Conservation (phyloP, 2,329 filamentous ascomycete species). For the Sclerotinia borealis region DNA sequence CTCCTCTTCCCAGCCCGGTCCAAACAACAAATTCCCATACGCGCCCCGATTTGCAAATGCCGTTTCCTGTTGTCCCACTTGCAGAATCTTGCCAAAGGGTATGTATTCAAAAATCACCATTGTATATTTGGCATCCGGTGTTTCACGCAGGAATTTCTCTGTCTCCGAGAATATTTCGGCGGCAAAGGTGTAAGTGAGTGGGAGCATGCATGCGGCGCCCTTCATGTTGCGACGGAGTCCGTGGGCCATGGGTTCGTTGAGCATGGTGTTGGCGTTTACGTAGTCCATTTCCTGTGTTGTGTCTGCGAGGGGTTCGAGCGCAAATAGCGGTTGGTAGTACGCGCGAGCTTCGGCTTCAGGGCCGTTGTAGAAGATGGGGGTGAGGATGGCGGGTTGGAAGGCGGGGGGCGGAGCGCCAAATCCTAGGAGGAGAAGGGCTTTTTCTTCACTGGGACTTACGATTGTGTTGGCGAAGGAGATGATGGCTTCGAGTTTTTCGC, state of each 20-base stretch:
- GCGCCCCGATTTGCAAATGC: slow-evolving; percentile 28
- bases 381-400: slow-evolving; percentile 6
- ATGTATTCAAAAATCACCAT: slow-evolving; percentile 23
- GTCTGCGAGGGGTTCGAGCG: slow-evolving; percentile 29
- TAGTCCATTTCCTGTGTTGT: slow-evolving; percentile 31
- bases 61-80: slow-evolving; percentile 22
- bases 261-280: slow-evolving; percentile 29
- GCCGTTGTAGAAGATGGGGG: slow-evolving; percentile 34
- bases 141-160: slow-evolving; percentile 26
- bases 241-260: slow-evolving; percentile 27
- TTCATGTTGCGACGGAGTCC: slow-evolving; percentile 12
- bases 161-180: slow-evolving; percentile 28
- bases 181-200: slow-evolving; percentile 7
- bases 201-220: slow-evolving; percentile 11
- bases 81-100: slow-evolving; percentile 19
- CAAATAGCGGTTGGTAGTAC: slow-evolving; percentile 30
- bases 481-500: slow-evolving; percentile 13
- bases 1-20: slow-evolving; percentile 28
- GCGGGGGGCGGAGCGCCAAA: slow-evolving; percentile 14
- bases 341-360: slow-evolving; percentile 26
- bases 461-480: slow-evolving; percentile 18
- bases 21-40: slow-evolving; percentile 24
- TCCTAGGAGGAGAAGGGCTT: neutral
- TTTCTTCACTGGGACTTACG: slow-evolving; percentile 6
- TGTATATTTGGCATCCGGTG: slow-evolving; percentile 19